phyloP scores from a whole-genome alignment of 805 yeast genomes.

The Candida railenensis region DNA sequence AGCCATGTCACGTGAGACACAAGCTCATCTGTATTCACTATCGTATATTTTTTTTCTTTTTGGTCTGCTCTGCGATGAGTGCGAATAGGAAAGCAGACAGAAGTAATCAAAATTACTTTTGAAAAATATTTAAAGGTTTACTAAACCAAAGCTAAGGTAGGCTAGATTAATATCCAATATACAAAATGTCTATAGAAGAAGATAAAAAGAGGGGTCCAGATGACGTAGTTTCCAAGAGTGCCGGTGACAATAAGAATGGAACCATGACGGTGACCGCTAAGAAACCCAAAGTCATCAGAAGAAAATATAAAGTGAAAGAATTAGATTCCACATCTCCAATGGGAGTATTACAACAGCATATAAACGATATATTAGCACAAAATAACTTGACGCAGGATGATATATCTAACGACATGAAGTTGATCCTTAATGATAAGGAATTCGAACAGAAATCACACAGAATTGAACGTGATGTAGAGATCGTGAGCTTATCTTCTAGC shows the following conservation, averaged over 20 bases:
- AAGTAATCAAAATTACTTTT: background rate
- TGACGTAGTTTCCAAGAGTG: background rate
- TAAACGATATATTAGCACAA: conserved; percentile 52
- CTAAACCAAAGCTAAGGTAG: background rate
- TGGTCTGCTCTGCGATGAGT: background rate
- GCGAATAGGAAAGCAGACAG: background rate
- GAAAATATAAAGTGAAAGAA: conserved; percentile 60
- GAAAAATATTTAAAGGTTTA: background rate
- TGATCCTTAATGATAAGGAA: conserved; percentile 58
- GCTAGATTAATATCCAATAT: background rate
- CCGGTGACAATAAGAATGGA: background rate
- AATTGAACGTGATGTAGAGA: conserved; percentile 53
- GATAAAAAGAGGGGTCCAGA: background rate
- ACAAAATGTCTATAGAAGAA: background rate
- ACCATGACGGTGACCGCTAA: conserved; percentile 10
- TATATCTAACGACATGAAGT: conserved; percentile 63
- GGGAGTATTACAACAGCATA: conserved; percentile 77
- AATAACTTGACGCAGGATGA: conserved; percentile 43
- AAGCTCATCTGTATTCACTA: background rate
- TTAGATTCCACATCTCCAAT: conserved; percentile 76
- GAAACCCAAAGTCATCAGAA: conserved; percentile 26
- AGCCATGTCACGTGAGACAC: background rate
- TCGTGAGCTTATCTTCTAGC: conserved; percentile 63
- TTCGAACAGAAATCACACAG: conserved; percentile 55
- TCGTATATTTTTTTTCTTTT: background rate